Conservation (phyloP, 2,329 filamentous ascomycete species). For the Claviceps digitariae region DNA sequence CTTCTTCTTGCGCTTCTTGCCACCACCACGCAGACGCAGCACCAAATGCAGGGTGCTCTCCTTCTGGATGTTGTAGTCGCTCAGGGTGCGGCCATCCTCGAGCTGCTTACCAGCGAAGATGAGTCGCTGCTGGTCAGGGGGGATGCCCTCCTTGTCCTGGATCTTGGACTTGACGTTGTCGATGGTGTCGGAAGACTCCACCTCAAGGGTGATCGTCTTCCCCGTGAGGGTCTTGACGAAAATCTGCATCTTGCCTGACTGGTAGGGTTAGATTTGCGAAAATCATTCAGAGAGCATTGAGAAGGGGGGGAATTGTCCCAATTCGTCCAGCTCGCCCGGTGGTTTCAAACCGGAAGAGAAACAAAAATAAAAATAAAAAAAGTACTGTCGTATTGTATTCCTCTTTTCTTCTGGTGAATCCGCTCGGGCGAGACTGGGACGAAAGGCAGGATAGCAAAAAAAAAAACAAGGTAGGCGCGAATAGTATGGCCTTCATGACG, state of each 20-base stretch:
- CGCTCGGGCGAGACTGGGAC: conserved; percentile 3
- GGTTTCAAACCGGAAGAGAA: neutral
- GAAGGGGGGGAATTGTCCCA: neutral
- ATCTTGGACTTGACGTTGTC: conserved; percentile 99
- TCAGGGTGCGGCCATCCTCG: conserved; percentile 96
- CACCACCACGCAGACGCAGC: conserved; percentile 94
- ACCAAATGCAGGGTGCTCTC: conserved; percentile 97
- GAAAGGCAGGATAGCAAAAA: conserved; percentile 6
- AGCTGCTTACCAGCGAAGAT: conserved; percentile 99
- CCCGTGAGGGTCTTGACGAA: conserved; percentile 86
- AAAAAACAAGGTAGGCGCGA: neutral
- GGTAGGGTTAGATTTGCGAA: conserved; percentile 28
- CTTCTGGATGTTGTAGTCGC: conserved; percentile 99
- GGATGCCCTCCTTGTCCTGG: conserved; percentile 99
- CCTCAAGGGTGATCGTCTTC: conserved; percentile 99
- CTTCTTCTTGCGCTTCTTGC: conserved; percentile 99
- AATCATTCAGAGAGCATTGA: neutral
- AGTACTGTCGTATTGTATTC: too few relatives aligned
- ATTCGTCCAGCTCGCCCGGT: neutral
- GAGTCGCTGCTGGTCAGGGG: conserved; percentile 93
- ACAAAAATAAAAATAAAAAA: neutral
- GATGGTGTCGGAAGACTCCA: conserved; percentile 98
- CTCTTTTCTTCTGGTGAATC: neutral
- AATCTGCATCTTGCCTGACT: conserved; percentile 59
- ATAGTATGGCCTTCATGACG: conserved; percentile 17